A percentile compares a stretch with the other conserved stretches of the same genome.
These are phyloP conservation scores for Colletotrichum tropicicola DNA, from an alignment of 2,329 filamentous ascomycete species.

Conservation along the genomic window DNA sequence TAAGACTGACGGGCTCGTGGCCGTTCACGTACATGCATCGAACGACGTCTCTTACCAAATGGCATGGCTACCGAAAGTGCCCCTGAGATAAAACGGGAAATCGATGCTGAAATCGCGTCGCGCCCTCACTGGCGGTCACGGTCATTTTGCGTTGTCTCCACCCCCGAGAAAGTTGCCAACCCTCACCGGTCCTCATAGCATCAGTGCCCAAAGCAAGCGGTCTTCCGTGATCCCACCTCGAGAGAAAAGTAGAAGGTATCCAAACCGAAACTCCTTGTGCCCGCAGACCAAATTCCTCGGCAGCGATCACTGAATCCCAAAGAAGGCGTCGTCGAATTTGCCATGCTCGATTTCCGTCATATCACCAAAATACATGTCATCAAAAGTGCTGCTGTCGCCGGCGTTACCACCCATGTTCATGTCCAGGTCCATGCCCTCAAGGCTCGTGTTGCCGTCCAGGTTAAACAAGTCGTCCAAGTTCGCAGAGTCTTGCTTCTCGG, in stretches of 20 bases:
- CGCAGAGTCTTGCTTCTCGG: conserved; percentile 38
- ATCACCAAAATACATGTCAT: conserved; percentile 58
- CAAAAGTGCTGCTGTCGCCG: conserved; percentile 54
- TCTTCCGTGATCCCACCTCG: neutral
- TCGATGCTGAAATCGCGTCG: too few species aligned
- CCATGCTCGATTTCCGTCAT: conserved; percentile 54
- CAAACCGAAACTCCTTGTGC: neutral
- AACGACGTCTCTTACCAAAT: too few species aligned
- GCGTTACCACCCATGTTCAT: conserved; percentile 43
- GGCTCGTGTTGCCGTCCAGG: conserved; percentile 46
- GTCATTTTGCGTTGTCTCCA: too few species aligned
- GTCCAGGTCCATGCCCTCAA: conserved; percentile 51
- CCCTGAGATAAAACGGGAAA: too few species aligned
- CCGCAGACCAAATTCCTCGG: neutral
- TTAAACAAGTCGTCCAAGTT: conserved; percentile 59
- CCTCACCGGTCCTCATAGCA: neutral
- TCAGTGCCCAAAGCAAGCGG: neutral
- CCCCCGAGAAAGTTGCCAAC: too few species aligned
- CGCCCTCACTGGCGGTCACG: too few species aligned
- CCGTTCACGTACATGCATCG: too few species aligned
- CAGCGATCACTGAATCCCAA: conserved; percentile 41
- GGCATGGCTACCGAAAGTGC: too few species aligned
- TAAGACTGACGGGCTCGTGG: too few species aligned
- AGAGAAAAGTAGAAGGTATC: neutral
- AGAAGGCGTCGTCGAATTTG: conserved; percentile 58